Base-by-base conservation (phyloP, 805 yeast species). In the Dipodascus albidus region DNA sequence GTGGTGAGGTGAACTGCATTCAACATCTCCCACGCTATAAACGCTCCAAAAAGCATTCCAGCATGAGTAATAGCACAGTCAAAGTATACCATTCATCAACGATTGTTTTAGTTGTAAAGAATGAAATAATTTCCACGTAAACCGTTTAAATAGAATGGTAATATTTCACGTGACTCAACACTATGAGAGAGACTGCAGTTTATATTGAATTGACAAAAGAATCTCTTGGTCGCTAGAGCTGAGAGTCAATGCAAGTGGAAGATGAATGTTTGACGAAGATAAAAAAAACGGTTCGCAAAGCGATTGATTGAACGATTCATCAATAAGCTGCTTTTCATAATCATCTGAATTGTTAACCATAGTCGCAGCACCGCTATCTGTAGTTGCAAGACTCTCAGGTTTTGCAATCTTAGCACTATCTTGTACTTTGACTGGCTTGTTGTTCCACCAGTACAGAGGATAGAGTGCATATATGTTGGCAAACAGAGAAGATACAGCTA, bases 61-160 rank as follows among this genome's bases (percentile, higher is more conserved):
- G 44, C 20, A 17, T 17, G 44, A 38, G 44, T 8, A 27, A 38
- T 38, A 38, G 20, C 17, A 38, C 44, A 38, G 44, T 17, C 44
- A 38, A n/a, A 6, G 44, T 38, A 38, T 6, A 38, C 44, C 44
- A 38, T 38, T 38, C 44, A 38, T 38, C 44, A 38, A 38, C 44
- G 44, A 38, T 38, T 38, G 44, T 38, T 38, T 38, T 38, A 38
- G 44, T 38, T 38, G 44, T 38, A 38, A 38, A 38, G 44, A 38
- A 17, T 11, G n/a, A 38, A 38, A 38, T 11, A 38, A 38, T 4
- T n/a, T n/a, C n/a, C n/a, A n/a, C n/a, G n/a, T n/a, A n/a, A n/a
- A n/a, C n/a, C n/a, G n/a, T n/a, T n/a, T 9, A 31, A 31, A 31
- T 9, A 31, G 15, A 31, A 31, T 9, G 15, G 15, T 9, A 31